Conservation (phyloP, 306 rosid species). For the Cucumis hystrix region DNA sequence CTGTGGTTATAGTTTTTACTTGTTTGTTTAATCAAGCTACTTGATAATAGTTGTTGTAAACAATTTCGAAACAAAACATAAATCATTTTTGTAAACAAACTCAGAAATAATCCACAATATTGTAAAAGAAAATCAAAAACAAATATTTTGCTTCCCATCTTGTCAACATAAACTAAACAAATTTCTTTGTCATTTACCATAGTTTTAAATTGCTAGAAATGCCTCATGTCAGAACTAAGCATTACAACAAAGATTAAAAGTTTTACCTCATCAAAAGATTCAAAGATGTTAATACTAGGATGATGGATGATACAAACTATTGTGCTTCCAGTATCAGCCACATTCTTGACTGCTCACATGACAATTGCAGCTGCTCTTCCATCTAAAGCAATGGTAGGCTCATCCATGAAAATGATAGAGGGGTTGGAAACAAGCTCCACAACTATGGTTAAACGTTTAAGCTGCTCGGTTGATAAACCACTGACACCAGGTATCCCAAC, state of each 20-base stretch:
- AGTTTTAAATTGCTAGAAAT: neutral
- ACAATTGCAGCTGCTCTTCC: conserved; percentile 38
- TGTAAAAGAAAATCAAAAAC: neutral
- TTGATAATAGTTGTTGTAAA: neutral
- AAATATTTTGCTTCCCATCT: neutral
- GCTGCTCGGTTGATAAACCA: conserved; percentile 41
- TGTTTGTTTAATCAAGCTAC: neutral
- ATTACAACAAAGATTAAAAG: neutral
- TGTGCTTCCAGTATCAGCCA: conserved; percentile 32
- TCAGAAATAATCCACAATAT: neutral
- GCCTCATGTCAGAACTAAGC: neutral
- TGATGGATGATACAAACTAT: conserved; percentile 45
- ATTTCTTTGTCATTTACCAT: neutral
- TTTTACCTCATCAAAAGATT: conserved; percentile 34
- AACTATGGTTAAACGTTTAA: conserved; percentile 28
- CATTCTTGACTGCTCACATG: conserved; percentile 38
- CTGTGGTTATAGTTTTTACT: neutral
- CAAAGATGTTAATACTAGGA: conserved; percentile 35
- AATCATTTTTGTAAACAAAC: neutral
- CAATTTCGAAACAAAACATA: neutral
- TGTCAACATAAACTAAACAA: neutral
- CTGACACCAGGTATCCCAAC: conserved; percentile 15
- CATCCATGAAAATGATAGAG: conserved; percentile 34
- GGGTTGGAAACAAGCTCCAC: conserved; percentile 44
- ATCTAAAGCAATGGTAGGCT: conserved; percentile 32